A percentile compares a stretch with the other conserved stretches of the same genome.
Conservation (phyloP, 2,329 filamentous ascomycete genomes). For the Emergomyces africanus region DNA sequence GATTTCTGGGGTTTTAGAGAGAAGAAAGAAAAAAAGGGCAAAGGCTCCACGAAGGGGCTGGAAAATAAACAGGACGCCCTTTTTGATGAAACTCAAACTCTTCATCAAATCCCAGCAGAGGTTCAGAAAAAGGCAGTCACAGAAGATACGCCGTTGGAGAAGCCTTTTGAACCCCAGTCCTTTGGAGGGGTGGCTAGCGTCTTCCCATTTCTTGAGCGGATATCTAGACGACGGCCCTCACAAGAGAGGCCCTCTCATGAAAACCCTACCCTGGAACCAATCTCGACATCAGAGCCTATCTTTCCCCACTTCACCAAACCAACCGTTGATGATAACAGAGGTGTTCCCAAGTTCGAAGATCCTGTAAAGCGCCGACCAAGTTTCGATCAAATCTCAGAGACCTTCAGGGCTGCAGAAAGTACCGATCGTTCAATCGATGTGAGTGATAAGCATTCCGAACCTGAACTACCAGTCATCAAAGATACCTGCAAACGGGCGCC, state of each 20-base stretch:
- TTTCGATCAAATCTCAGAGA: background rate
- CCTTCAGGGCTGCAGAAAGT: conserved; percentile 4
- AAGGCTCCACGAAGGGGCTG: background rate
- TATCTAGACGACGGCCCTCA: conserved; percentile 18
- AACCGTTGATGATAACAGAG: background rate
- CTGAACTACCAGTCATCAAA: background rate
- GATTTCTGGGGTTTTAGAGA: background rate
- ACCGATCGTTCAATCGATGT: conserved; percentile 9
- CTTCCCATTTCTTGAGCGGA: conserved; percentile 25
- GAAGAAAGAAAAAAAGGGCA: conserved; percentile 9
- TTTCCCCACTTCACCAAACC: background rate
- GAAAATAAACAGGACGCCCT: background rate
- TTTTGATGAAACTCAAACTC: background rate
- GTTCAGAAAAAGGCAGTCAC: background rate
- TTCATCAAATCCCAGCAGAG: background rate
- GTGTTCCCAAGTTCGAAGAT: background rate
- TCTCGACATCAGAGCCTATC: background rate
- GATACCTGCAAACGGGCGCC: conserved; percentile 9
- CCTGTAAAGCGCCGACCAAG: background rate
- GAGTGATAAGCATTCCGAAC: conserved; percentile 1
- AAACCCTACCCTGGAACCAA: conserved; percentile 1
- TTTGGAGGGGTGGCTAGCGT: conserved; percentile 20
- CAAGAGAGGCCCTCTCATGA: conserved; percentile 1
- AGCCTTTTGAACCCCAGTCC: conserved; percentile 6
- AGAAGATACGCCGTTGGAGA: background rate